Evolutionary conservation across 495 filamentous ascomycete genomes (phyloP), one percentile per base, ranked within the genome.

Genomic region (Penicillium verhagenii): DNA sequence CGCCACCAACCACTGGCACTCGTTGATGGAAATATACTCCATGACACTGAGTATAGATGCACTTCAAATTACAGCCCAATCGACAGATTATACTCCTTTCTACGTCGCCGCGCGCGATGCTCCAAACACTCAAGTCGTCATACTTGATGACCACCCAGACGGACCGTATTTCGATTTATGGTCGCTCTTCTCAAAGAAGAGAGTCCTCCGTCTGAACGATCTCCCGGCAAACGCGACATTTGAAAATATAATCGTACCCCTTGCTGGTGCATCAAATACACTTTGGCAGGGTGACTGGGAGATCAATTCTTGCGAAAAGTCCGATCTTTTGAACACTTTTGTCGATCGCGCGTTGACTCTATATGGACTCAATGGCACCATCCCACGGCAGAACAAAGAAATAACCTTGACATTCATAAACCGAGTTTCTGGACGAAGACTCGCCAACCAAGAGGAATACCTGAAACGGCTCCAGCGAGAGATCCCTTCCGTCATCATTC

Each of bases 11-110:
- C 33, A 65, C 11, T 77, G 73, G 73, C 73, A 77, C 51, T 63
- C 58, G 18, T 60, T 75, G 31, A 66, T 72, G 66, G 73, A 77
- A 51, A 63, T 77, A 24, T 67, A 64, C 53, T 67, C 68, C 42
- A 65, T 66, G 55, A 56, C 53, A 6, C 60, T 73, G 64, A 68
- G 64, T 6, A 48, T 76, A 26, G 71, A 72, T 56, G 60, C 65
- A 19, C 52, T 74, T 10, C 64, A 57, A 37, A 71, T 72, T 33
- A 64, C 54, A 11, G 23, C 24, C 1, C 14, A 39, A 5, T 40
- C 38, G 16, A 20, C 47, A 26, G 49, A 50, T 44, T 35, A 40
- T 14, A 52, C n/a, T 20, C 33, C 10, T 11, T 59, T 58, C 23
- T 60, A 61, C 29, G 39, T 61, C 37, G 52, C 52, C 18, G 47